Conservation (phyloP, 2,329 filamentous ascomycete genomes). For the Neocatenulostroma microsporum region DNA sequence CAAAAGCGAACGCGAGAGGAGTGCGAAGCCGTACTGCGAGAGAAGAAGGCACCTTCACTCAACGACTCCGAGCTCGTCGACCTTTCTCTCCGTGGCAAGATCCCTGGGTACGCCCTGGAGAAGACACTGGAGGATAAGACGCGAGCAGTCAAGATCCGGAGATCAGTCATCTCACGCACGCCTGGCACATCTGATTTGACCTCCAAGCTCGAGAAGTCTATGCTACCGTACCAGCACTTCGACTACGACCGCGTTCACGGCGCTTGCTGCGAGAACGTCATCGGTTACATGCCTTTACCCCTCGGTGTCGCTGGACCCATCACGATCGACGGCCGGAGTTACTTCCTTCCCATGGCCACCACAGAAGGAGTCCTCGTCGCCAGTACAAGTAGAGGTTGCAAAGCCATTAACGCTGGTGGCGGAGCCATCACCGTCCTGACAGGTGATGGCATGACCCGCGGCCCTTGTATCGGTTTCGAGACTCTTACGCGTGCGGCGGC, state of each 20-base stretch:
- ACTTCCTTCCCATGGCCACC: slow-evolving; percentile 97
- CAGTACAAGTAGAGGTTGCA: slow-evolving; percentile 85
- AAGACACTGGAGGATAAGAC: slow-evolving; percentile 88
- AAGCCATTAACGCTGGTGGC: slow-evolving; percentile 94
- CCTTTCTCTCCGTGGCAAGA: slow-evolving; percentile 79
- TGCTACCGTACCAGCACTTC: slow-evolving; percentile 82
- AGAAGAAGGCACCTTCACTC: slow-evolving; percentile 69
- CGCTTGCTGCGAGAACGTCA: slow-evolving; percentile 96
- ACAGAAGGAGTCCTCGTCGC: slow-evolving; percentile 96
- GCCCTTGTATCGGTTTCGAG: slow-evolving; percentile 86
- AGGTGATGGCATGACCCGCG: slow-evolving; percentile 96
- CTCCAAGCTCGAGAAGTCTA: slow-evolving; percentile 67
- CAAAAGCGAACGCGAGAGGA: slow-evolving; percentile 55
- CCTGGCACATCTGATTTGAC: slow-evolving; percentile 73
- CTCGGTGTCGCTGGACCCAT: slow-evolving; percentile 91
- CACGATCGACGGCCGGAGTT: slow-evolving; percentile 88
- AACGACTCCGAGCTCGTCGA: slow-evolving; percentile 79
- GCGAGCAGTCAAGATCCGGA: slow-evolving; percentile 85
- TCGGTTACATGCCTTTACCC: slow-evolving; percentile 88
- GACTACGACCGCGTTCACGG: slow-evolving; percentile 94
- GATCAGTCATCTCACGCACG: slow-evolving; percentile 79
- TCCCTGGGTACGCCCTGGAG: slow-evolving; percentile 88
- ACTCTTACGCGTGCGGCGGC: slow-evolving; percentile 82
- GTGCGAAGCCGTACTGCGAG: slow-evolving; percentile 68
- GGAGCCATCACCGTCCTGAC: slow-evolving; percentile 88